Evolutionary conservation across 306 rosid genomes (phyloP).

Genomic region (Prunus persica): Prunus_persica_NCBIv2 NC_034014.1:3474501-3475000

Average conservation of each 20-base stretch:
- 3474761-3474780: slow-evolving; percentile 71
- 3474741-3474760: slow-evolving; percentile 70
- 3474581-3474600: slow-evolving; percentile 63
- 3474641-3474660: slow-evolving; percentile 57
- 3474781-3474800: slow-evolving; percentile 68
- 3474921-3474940: too few species aligned
- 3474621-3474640: slow-evolving; percentile 27
- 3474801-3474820: slow-evolving; percentile 43
- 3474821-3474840: slow-evolving; percentile 41
- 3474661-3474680: slow-evolving; percentile 36
- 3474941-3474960: too few species aligned
- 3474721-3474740: slow-evolving; percentile 38
- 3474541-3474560: slow-evolving; percentile 37
- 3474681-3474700: slow-evolving; percentile 38
- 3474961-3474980: not conserved
- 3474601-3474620: slow-evolving; percentile 43
- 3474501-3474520: slow-evolving; percentile 38
- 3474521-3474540: slow-evolving; percentile 29
- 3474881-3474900: not conserved
- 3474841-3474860: slow-evolving; percentile 58
- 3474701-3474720: slow-evolving; percentile 45
- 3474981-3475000: not conserved
- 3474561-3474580: slow-evolving; percentile 63
- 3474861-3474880: slow-evolving; percentile 43
- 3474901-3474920: not conserved